These are phyloP conservation scores for Phialemonium atrogriseum DNA, from an alignment of 2,329 filamentous ascomycete genomes.

Conservation along the genomic window DNA sequence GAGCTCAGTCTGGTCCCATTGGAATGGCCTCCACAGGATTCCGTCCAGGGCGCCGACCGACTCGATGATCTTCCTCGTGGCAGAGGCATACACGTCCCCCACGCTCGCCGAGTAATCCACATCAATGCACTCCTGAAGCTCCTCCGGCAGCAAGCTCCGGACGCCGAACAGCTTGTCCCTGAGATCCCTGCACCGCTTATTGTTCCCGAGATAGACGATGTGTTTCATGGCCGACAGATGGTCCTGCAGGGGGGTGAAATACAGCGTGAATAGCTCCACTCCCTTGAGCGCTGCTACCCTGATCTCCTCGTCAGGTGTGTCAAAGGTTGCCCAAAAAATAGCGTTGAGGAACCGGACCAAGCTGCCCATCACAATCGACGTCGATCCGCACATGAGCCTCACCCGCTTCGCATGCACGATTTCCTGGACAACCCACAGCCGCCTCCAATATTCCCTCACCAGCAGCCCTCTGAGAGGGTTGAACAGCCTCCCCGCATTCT, in stretches of 20 bases:
- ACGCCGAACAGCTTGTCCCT: slow-evolving; percentile 11
- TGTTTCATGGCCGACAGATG: slow-evolving; percentile 5
- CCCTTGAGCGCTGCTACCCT: background rate
- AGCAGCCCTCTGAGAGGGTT: background rate
- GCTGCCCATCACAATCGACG: slow-evolving; percentile 6
- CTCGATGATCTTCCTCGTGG: slow-evolving; percentile 4
- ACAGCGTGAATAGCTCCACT: background rate
- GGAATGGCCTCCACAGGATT: too few relatives aligned
- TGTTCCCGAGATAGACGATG: background rate
- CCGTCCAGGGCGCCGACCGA: slow-evolving; percentile 10
- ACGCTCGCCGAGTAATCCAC: slow-evolving; percentile 10
- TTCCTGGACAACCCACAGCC: slow-evolving; percentile 12
- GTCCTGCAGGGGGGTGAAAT: slow-evolving; percentile 3
- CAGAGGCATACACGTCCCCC: slow-evolving; percentile 5
- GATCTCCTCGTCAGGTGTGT: slow-evolving; percentile 4
- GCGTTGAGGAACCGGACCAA: slow-evolving; percentile 6
- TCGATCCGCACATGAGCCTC: slow-evolving; percentile 3
- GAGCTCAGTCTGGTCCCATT: too few relatives aligned
- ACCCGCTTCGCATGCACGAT: slow-evolving; percentile 8
- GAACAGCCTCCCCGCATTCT: background rate
- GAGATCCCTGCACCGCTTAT: slow-evolving; percentile 7
- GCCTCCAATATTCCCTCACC: slow-evolving; percentile 2
- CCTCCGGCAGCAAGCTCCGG: slow-evolving; percentile 7
- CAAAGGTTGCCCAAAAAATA: slow-evolving; percentile 6
- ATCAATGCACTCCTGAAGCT: slow-evolving; percentile 5